phyloP scores from a whole-genome alignment of 345 rosid species.

The Angophora floribunda region DNA sequence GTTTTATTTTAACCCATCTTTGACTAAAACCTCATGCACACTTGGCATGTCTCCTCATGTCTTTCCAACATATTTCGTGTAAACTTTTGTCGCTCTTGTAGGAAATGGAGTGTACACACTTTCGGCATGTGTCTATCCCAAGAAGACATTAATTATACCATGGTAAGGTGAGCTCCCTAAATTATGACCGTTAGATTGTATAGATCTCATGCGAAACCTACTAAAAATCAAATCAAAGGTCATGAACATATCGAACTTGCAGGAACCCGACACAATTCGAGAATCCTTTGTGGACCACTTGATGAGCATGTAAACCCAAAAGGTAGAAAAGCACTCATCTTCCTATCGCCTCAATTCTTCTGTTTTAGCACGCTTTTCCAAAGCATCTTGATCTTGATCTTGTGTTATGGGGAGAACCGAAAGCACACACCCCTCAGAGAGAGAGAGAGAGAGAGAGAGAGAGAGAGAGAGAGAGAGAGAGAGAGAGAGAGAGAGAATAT shows the following conservation, averaged over 20 bases:
- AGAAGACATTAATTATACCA: not conserved
- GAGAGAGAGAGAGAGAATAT: not conserved
- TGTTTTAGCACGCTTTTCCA: not conserved
- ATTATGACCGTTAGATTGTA: not conserved
- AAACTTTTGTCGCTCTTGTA: rapidly evolving
- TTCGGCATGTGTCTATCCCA: not conserved
- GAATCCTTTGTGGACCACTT: not conserved
- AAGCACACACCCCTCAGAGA: not conserved
- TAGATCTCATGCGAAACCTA: not conserved
- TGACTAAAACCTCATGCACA: not conserved
- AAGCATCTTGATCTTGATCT: not conserved
- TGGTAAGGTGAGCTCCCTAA: not conserved
- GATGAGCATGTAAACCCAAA: not conserved
- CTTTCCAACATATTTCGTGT: not conserved
- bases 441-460: not conserved
- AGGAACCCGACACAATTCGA: not conserved
- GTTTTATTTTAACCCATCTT: not conserved
- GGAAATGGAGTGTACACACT: not conserved
- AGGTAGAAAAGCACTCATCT: not conserved
- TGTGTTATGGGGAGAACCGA: not conserved
- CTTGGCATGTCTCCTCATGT: not conserved
- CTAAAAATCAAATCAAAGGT: not conserved
- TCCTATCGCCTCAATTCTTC: not conserved
- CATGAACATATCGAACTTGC: not conserved
- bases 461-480: not conserved